Conservation (phyloP, 2,329 filamentous ascomycete species). For the Fusarium subglutinans region DNA sequence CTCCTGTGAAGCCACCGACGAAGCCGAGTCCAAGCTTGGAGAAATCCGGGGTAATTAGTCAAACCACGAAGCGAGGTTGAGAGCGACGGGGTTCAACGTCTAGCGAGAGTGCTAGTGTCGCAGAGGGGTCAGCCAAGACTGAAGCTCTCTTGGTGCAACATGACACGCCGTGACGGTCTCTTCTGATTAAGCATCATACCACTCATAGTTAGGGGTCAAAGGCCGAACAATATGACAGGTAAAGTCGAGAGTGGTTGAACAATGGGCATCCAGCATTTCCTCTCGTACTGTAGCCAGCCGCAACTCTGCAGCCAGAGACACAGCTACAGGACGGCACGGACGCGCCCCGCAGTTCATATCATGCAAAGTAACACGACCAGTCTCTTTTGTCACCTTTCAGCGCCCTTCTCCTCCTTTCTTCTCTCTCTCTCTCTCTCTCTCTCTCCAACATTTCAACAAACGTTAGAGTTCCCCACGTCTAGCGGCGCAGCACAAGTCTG, state of each 20-base stretch:
- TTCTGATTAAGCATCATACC: conserved; percentile 8
- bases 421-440: not conserved
- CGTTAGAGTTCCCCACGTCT: conserved; percentile 14
- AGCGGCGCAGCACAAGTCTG: conserved; percentile 14
- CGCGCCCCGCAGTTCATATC: conserved; percentile 2
- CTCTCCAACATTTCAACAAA: not conserved
- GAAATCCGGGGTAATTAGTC: conserved; percentile 31
- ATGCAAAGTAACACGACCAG: conserved; percentile 8
- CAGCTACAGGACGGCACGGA: conserved; percentile 16
- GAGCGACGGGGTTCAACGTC: not conserved
- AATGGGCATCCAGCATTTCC: conserved; percentile 4
- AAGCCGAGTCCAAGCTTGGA: conserved; percentile 19
- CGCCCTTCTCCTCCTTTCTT: not conserved
- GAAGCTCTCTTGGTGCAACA: conserved; percentile 15
- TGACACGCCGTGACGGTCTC: conserved; percentile 10
- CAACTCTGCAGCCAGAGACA: not conserved
- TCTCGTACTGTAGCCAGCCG: not conserved
- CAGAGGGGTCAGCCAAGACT: conserved; percentile 9
- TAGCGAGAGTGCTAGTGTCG: not conserved
- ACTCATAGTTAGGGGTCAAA: not conserved
- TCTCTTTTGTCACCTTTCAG: conserved; percentile 1
- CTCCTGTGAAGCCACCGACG: conserved; percentile 13
- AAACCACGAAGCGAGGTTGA: not conserved
- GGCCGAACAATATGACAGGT: conserved; percentile 20
- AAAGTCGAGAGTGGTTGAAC: conserved; percentile 12